phyloP scores from a whole-genome alignment of 164 flowering plant species.

The Magnolia officinalis region DNA sequence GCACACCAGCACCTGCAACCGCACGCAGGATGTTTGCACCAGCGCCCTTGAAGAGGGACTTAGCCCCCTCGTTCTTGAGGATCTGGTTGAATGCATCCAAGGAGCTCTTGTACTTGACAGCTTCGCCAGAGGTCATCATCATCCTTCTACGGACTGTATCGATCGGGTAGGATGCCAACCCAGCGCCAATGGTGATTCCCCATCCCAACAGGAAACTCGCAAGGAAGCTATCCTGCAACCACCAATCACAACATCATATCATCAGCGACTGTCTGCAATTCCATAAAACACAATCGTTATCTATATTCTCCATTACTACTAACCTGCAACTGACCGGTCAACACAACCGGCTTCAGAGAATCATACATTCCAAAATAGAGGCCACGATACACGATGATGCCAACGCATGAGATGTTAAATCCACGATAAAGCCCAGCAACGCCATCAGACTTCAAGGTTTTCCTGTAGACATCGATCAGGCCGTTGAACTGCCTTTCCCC shows the following conservation, averaged over 20 bases:
- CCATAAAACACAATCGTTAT: background rate
- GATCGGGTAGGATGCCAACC: conserved; percentile 42
- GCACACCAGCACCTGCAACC: conserved; percentile 53
- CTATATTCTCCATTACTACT: background rate
- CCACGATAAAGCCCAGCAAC: conserved; percentile 50
- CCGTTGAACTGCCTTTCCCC: conserved; percentile 53
- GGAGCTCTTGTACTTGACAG: conserved; percentile 46
- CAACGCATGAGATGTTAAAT: conserved; percentile 48
- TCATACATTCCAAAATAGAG: conserved; percentile 56
- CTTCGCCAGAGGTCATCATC: conserved; percentile 55
- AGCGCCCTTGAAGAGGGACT: conserved; percentile 51
- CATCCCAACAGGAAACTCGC: conserved; percentile 46
- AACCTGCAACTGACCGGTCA: conserved; percentile 41
- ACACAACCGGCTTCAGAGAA: conserved; percentile 47
- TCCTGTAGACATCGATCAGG: conserved; percentile 46
- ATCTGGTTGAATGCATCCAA: conserved; percentile 36
- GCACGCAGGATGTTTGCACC: conserved; percentile 50
- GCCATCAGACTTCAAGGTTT: conserved; percentile 47
- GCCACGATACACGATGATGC: conserved; percentile 46
- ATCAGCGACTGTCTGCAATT: background rate
- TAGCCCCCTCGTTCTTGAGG: conserved; percentile 39
- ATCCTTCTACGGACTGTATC: conserved; percentile 47
- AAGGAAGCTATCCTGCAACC: conserved; percentile 35
- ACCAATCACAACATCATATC: conserved; percentile 7
- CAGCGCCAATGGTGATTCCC: conserved; percentile 54